A percentile compares a stretch with the other conserved stretches of the same genome.
Conservation (phyloP, 805 yeast genomes). For the Saccharomyces mikatae region DNA sequence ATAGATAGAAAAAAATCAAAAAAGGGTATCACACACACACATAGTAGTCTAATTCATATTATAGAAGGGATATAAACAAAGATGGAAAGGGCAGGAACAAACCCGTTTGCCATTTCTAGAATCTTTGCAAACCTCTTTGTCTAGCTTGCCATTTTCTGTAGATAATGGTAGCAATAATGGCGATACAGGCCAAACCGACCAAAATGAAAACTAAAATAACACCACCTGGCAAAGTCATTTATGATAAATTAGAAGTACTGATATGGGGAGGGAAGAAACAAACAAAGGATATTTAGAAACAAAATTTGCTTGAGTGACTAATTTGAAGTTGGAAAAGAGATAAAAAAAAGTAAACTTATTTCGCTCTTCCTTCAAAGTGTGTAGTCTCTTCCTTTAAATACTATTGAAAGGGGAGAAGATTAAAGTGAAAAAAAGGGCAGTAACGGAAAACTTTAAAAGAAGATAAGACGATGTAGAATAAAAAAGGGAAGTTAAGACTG, state of each 20-base stretch:
- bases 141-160: constrained; percentile 31
- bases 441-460: background rate
- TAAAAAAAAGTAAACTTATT: background rate
- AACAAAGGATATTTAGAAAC: background rate
- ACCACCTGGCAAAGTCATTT: constrained; percentile 49
- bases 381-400: constrained; percentile 1
- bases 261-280: background rate
- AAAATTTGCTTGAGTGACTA: background rate
- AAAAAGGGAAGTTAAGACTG: background rate
- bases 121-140: constrained; percentile 34
- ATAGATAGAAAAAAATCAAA: background rate
- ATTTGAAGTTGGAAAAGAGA: background rate
- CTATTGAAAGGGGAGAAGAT: background rate
- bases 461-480: background rate
- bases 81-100: background rate
- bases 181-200: constrained; percentile 30
- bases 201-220: constrained; percentile 58
- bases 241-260: background rate
- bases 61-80: constrained; percentile 1
- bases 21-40: constrained; percentile 1
- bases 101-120: constrained; percentile 12
- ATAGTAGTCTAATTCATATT: background rate
- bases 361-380: background rate
- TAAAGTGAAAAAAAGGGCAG: background rate
- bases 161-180: constrained; percentile 23